These are phyloP conservation scores for Dicorynia guianensis DNA, from an alignment of 306 rosid species.

Conservation along the genomic window DNA sequence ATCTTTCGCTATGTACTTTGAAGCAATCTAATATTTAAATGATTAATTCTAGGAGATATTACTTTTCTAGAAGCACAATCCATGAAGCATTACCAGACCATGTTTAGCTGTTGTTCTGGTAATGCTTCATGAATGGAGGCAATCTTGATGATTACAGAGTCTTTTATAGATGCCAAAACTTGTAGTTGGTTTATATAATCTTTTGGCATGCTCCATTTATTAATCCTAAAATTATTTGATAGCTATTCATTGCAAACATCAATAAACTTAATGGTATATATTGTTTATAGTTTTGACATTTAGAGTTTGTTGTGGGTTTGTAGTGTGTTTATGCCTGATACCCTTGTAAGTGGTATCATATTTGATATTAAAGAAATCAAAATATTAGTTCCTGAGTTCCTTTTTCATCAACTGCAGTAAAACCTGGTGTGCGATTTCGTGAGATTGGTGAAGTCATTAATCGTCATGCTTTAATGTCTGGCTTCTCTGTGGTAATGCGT, in stretches of 20 bases:
- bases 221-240: background rate
- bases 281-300: conserved; percentile 4
- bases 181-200: too few relatives aligned
- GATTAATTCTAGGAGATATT: too few relatives aligned
- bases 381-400: conserved; percentile 32
- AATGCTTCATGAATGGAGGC: too few relatives aligned
- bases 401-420: conserved; percentile 61
- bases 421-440: conserved; percentile 93
- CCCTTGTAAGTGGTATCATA: background rate
- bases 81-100: too few relatives aligned
- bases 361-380: conserved; percentile 17
- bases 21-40: background rate
- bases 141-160: too few relatives aligned
- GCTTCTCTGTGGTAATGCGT: conserved; percentile 88
- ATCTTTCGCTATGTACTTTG: conserved; percentile 5
- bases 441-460: conserved; percentile 92
- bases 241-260: background rate
- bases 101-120: too few relatives aligned
- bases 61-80: too few relatives aligned
- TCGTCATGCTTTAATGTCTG: conserved; percentile 84
- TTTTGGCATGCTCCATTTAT: conserved; percentile 1
- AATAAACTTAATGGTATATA: background rate
- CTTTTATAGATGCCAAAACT: background rate
- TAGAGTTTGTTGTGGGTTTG: conserved; percentile 8
- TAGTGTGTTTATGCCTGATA: conserved; percentile 9